Evolutionary conservation across 305 asterid genomes (phyloP), one percentile per base, ranked within the genome.

Genomic region (Fraxinus latifolia): DNA sequence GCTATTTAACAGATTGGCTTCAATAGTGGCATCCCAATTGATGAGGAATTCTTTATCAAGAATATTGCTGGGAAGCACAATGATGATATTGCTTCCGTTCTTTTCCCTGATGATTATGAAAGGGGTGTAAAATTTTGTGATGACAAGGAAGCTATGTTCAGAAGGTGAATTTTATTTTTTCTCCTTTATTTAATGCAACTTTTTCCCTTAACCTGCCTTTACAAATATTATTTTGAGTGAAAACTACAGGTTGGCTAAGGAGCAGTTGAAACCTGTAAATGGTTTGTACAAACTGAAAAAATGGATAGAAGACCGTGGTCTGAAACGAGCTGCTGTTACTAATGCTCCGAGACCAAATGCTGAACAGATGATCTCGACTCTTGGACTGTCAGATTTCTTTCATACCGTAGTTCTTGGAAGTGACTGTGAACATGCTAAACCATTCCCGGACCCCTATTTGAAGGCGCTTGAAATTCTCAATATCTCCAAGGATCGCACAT

Each of bases 321-420:
- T 95, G 90, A 95, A 89, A 84, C 90, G 97, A 47, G 99, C 96
- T 87, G 99, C 99, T 77, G 99, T 95, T 29, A 95, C 97, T 21
- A 95, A 95, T 62, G 97, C 98, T 62, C 99, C 99, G 15, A 91
- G 85, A 87, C 92, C 80, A 74, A 95, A 95, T 84, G 99, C 97
- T 23, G 98, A 94, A 81, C 77, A 91, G 89, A 90, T 95, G 87
- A 86, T 95, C 82, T 90, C 95, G 73, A 19, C 87, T 87, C 97
- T 95, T 71, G 99, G 98, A 74, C 94, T 95, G 12, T 81, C 97
- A 7, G 97, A 92, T 81, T 94, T 95, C 89, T 95, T 95, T 77
- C 91, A 93, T 7, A 81, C 88, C 17, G 82, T 95, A 34, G 88
- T 95, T 44, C 79, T 95, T 83, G 99, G 99, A 82, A 87, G 94